Percentiles rank a stretch among this genome's conserved stretches.
These are phyloP conservation scores for Calocera cornea DNA, from an alignment of 768 basidiomycete species.

Conservation along the genomic window DNA sequence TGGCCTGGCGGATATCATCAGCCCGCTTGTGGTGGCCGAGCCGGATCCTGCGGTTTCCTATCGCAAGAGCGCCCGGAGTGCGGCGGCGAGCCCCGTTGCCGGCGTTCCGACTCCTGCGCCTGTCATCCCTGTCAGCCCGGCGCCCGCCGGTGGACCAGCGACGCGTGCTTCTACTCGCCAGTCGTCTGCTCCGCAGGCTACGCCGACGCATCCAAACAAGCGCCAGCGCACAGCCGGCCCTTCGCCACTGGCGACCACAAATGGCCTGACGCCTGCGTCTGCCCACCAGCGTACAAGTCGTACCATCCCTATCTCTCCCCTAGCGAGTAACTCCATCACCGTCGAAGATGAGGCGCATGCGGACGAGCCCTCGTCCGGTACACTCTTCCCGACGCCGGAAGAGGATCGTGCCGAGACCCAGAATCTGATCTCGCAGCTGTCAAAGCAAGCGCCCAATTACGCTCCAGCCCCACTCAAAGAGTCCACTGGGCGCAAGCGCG, in stretches of 20 bases:
- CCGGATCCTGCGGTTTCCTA: conserved; percentile 72
- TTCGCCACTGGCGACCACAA: not conserved
- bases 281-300: not conserved
- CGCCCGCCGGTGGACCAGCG: not conserved
- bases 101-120: conserved; percentile 16
- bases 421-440: not conserved
- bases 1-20: conserved; percentile 43
- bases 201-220: conserved; percentile 1
- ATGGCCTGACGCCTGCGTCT: not conserved
- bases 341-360: not conserved
- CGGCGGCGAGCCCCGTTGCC: conserved; percentile 23
- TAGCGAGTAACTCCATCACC: not conserved
- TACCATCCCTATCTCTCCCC: not conserved
- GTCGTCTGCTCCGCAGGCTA: not conserved
- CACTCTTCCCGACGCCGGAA: not conserved
- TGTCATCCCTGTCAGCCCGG: conserved; percentile 9
- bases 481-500: not conserved
- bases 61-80: conserved; percentile 44
- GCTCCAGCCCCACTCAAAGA: not conserved
- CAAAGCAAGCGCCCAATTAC: not conserved
- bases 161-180: conserved; percentile 3
- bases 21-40: conserved; percentile 49
- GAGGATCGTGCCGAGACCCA: not conserved
- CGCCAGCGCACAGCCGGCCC: conserved; percentile 1
- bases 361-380: not conserved